phyloP scores from a whole-genome alignment of 192 early-diverging fungal genomes.

The Chytriomyces hyalinus region DNA sequence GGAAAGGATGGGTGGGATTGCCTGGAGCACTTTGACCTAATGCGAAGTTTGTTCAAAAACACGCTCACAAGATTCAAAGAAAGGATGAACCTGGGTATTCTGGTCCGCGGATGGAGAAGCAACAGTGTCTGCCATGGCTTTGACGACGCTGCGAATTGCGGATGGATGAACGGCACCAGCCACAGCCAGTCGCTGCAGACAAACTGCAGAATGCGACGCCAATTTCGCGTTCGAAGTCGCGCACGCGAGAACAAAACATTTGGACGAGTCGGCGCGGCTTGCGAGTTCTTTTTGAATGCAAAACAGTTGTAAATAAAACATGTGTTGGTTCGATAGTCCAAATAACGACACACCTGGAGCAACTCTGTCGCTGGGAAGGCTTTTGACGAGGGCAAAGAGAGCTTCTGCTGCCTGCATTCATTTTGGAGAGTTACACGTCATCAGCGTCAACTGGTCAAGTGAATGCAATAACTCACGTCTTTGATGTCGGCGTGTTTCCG shows the following conservation, averaged over 20 bases:
- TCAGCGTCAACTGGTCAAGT: not conserved
- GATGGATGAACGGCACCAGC: conserved; percentile 77
- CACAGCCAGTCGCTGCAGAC: conserved; percentile 78
- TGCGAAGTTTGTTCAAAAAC: conserved; percentile 74
- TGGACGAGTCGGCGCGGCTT: conserved; percentile 36
- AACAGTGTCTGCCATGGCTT: conserved; percentile 17
- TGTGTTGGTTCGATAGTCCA: not conserved
- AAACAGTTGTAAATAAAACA: not conserved
- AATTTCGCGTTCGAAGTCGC: conserved; percentile 83
- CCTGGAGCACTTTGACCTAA: conserved; percentile 90
- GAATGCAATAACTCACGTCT: conserved; percentile 62
- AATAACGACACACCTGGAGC: not conserved
- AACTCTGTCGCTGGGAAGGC: not conserved
- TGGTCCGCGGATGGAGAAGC: conserved; percentile 66
- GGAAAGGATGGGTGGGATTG: conserved; percentile 83
- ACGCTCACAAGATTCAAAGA: no score
- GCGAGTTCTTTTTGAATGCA: conserved; percentile 24
- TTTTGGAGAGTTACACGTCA: not conserved
- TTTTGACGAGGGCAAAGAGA: conserved; percentile 26
- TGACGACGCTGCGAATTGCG: conserved; percentile 37
- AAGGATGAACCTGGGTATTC: conserved; percentile 5
- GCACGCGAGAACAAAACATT: conserved; percentile 77
- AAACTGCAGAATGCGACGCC: conserved; percentile 79
- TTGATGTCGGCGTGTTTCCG: conserved; percentile 94
- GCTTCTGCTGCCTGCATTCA: conserved; percentile 23